A percentile compares a stretch with the other conserved stretches of the same genome.
These are phyloP conservation scores for Zygnema cylindricum DNA, from an alignment of 139 green algal genomes.

Conservation along the genomic window DNA sequence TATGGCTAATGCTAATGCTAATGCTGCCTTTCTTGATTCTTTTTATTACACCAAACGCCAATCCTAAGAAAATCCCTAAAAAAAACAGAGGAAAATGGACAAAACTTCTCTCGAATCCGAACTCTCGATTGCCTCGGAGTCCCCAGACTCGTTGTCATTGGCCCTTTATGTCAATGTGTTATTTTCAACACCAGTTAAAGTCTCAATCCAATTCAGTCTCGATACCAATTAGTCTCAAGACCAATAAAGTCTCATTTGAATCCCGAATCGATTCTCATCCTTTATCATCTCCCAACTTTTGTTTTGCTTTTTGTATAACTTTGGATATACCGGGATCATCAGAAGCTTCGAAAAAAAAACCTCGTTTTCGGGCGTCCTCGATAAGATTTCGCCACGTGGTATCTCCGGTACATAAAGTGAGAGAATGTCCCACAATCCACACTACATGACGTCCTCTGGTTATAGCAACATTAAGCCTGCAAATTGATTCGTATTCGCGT, in stretches of 20 bases:
- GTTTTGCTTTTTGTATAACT: not conserved
- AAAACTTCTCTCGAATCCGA: too few relatives aligned
- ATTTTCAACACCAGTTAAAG: not conserved
- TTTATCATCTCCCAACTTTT: not conserved
- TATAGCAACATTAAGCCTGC: constrained; percentile 53
- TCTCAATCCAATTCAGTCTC: constrained; percentile 2
- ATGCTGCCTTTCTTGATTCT: too few relatives aligned
- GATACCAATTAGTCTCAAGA: not conserved
- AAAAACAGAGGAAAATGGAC: too few relatives aligned
- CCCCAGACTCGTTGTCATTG: too few relatives aligned
- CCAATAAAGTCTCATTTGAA: not conserved
- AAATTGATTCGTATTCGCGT: too few relatives aligned
- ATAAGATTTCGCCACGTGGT: constrained; percentile 15
- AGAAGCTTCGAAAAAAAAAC: not conserved
- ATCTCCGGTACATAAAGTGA: constrained; percentile 17
- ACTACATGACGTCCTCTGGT: constrained; percentile 27
- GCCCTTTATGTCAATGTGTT: too few relatives aligned
- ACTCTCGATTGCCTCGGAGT: too few relatives aligned
- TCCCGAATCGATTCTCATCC: not conserved
- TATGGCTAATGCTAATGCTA: too few relatives aligned
- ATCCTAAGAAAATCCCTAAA: too few relatives aligned
- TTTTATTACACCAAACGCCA: too few relatives aligned
- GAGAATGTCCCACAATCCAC: constrained; percentile 47
- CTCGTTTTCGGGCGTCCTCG: constrained; percentile 16
- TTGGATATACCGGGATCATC: not conserved